Evolutionary conservation across 257 asterid species (phyloP), one percentile per base, ranked within the genome.

Genomic region (Nicotiana paniculata): DNA sequence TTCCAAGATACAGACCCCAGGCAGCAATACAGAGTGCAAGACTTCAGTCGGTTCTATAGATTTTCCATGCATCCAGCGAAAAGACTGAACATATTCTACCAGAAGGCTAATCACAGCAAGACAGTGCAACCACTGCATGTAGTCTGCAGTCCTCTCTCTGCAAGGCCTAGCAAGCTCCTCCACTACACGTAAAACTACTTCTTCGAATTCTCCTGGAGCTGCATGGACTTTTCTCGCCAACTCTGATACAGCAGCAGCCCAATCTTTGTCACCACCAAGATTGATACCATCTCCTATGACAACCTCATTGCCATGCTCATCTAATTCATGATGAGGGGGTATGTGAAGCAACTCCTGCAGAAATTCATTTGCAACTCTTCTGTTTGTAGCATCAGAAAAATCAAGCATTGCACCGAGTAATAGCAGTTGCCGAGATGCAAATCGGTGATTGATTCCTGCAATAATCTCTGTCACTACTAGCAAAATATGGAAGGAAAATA

Each of bases 231-330:
- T 90, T 85, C 87, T 93, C 68, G 95, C 90, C 83, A 96, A 85
- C 83, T 92, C 94, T 43, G 92, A 94, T 68, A 93, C 94, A 24
- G 98, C 97, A 85, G 90, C 87, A 83, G 99, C 96, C 99, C 99
- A 96, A 87, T 90, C 92, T 90, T 84, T 94, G 86, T 96, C 97
- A 79, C 99, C 99, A 77, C 99, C 99, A 77, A 96, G 89, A 90
- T 84, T 94, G 85, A 96, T 89, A 72, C 98, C 97, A 82, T 96
- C 99, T 65, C 98, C 98, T 46, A 92, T 90, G 85, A 94, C 89
- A 13, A 91, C 88, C 48, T 87, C 95, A 86, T 82, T 87, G 83
- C 92, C 99, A 82, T 83, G 89, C 79, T 93, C 97, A 89, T 96
- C 99, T 82, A 89, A 32, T 85, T 96, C 99, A 81, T 89, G 95